phyloP scores from a whole-genome alignment of 2,329 filamentous ascomycete species.

The Chalaropsis thielavioides region DNA sequence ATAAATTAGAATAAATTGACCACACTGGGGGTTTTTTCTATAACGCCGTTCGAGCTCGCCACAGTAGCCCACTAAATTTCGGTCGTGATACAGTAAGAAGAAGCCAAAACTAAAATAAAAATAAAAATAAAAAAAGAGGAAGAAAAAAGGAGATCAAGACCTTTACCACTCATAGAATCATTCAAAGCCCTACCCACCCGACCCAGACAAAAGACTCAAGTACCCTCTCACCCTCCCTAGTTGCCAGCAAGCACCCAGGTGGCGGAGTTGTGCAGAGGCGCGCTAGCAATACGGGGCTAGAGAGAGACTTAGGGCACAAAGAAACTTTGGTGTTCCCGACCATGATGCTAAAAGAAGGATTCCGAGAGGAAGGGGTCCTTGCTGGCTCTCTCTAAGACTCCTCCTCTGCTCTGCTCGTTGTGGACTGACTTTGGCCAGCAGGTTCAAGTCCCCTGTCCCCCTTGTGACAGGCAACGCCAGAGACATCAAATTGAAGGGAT shows the following conservation, averaged over 20 bases:
- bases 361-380: background rate
- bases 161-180: background rate
- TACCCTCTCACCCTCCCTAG: background rate
- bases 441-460: background rate
- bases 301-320: background rate
- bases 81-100: too few relatives aligned
- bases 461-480: background rate
- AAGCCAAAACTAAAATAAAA: too few relatives aligned
- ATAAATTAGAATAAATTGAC: background rate
- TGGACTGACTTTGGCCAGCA: background rate
- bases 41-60: too few relatives aligned
- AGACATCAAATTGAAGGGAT: background rate
- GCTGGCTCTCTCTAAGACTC: background rate
- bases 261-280: constrained; percentile 6
- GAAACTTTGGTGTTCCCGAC: background rate
- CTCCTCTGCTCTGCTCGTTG: background rate
- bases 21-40: background rate
- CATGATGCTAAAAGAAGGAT: background rate
- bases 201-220: too few relatives aligned
- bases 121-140: too few relatives aligned
- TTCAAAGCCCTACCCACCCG: too few relatives aligned
- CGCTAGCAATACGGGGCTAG: background rate
- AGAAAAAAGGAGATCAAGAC: background rate
- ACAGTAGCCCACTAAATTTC: too few relatives aligned
- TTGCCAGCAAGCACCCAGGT: background rate